Percentiles rank a stretch among this genome's conserved stretches.
Evolutionary conservation across 208 protist species (phyloP).

Genomic region (Leishmania arabica): DNA sequence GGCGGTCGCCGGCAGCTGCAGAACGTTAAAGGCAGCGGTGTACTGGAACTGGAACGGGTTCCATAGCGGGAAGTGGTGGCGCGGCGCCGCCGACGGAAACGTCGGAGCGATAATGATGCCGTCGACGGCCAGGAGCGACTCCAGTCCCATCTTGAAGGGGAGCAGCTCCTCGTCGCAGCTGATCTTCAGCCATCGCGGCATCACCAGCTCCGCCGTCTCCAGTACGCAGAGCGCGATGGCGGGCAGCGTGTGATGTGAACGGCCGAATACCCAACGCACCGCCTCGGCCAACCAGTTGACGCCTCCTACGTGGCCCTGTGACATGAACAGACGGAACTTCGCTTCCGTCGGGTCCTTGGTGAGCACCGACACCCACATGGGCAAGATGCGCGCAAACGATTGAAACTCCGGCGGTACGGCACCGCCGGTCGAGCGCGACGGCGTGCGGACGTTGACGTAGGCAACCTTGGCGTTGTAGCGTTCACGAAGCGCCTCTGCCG

Average conservation of each 20-base stretch:
- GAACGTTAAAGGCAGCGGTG: constrained; percentile 86
- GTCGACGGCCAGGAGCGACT: constrained; percentile 67
- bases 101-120: constrained; percentile 74
- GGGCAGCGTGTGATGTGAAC: constrained; percentile 74
- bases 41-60: constrained; percentile 87
- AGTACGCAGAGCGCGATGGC: constrained; percentile 74
- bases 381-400: constrained; percentile 59
- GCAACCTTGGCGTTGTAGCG: constrained; percentile 65
- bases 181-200: constrained; percentile 50
- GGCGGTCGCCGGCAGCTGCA: constrained; percentile 77
- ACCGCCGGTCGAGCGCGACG: constrained; percentile 59
- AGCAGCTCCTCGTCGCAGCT: constrained; percentile 28
- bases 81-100: constrained; percentile 69
- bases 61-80: constrained; percentile 71
- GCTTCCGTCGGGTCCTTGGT: constrained; percentile 65
- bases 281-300: constrained; percentile 69
- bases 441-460: constrained; percentile 74
- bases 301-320: constrained; percentile 37
- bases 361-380: constrained; percentile 71
- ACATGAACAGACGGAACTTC: constrained; percentile 68
- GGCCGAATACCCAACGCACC: constrained; percentile 59
- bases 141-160: constrained; percentile 67
- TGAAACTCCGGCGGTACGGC: constrained; percentile 54
- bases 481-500: constrained; percentile 52
- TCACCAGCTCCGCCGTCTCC: constrained; percentile 46